These are phyloP conservation scores for Hypoxylon sp. DNA, from an alignment of 2,329 filamentous ascomycete species.

Conservation along the genomic window DNA sequence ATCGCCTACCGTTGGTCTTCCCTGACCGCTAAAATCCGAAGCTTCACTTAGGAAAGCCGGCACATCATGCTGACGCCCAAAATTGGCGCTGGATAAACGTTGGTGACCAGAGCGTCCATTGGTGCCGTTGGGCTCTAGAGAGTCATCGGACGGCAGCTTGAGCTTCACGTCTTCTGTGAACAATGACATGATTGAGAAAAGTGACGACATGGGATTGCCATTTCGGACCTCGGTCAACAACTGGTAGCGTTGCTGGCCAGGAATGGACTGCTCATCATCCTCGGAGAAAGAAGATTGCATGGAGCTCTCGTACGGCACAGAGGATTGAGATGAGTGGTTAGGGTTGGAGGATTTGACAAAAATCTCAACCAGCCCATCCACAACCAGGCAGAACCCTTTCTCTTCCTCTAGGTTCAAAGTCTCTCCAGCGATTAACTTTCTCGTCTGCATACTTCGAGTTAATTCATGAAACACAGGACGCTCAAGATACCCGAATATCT, in stretches of 20 bases:
- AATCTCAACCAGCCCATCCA: constrained; percentile 96
- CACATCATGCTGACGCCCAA: constrained; percentile 36
- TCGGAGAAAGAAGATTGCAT: constrained; percentile 72
- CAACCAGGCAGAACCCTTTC: constrained; percentile 97
- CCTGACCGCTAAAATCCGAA: constrained; percentile 15
- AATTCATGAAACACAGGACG: constrained; percentile 97
- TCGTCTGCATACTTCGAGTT: constrained; percentile 97
- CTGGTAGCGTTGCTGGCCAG: constrained; percentile 88
- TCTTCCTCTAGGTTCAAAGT: constrained; percentile 96
- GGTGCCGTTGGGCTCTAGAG: constrained; percentile 50
- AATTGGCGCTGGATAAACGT: constrained; percentile 46
- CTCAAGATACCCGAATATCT: constrained; percentile 98
- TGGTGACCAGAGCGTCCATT: constrained; percentile 51
- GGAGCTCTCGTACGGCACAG: constrained; percentile 60
- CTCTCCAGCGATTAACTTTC: constrained; percentile 95
- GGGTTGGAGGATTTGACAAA: constrained; percentile 88
- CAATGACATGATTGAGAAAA: constrained; percentile 96
- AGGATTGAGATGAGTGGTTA: constrained; percentile 45
- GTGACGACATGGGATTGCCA: constrained; percentile 96
- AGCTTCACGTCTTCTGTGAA: constrained; percentile 96
- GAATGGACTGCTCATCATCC: constrained; percentile 73
- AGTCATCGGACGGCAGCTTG: constrained; percentile 77
- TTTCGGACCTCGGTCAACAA: constrained; percentile 97
- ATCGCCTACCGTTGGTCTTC: constrained; percentile 41
- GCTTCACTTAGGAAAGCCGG: constrained; percentile 38